These are phyloP conservation scores for Pleurotus cornucopiae DNA, from an alignment of 768 basidiomycete species.

Conservation along the genomic window DNA sequence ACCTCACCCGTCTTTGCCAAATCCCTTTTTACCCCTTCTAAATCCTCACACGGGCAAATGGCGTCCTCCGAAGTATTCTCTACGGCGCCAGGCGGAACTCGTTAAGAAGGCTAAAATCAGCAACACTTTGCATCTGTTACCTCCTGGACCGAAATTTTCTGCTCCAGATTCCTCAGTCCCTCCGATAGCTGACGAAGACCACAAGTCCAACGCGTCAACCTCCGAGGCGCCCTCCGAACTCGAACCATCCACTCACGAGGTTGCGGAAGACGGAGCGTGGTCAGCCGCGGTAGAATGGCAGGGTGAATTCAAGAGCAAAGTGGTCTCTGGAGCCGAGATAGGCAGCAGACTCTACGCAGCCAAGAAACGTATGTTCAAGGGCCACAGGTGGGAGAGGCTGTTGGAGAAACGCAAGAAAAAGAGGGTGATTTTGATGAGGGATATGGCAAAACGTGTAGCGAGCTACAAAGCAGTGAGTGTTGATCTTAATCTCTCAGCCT, in stretches of 20 bases:
- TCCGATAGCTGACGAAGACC: neutral
- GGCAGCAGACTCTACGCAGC: constrained; percentile 64
- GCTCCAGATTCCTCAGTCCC: neutral
- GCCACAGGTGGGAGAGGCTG: constrained; percentile 80
- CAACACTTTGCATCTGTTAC: constrained; percentile 55
- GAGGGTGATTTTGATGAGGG: constrained; percentile 55
- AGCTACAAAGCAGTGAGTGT: constrained; percentile 61
- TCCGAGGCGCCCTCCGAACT: neutral
- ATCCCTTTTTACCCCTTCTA: constrained; percentile 68
- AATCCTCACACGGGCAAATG: constrained; percentile 61
- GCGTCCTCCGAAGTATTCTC: constrained; percentile 66
- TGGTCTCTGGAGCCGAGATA: constrained; percentile 43
- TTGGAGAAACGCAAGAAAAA: constrained; percentile 42
- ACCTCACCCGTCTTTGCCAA: constrained; percentile 31
- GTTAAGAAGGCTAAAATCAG: constrained; percentile 63
- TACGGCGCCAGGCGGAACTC: constrained; percentile 74
- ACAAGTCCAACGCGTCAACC: neutral
- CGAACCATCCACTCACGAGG: neutral
- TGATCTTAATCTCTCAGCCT: too few relatives aligned
- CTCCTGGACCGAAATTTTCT: constrained; percentile 63
- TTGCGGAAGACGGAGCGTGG: constrained; percentile 21
- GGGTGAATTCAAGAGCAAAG: constrained; percentile 36
- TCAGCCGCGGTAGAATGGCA: constrained; percentile 33
- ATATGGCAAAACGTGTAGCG: constrained; percentile 63
- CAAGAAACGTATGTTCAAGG: constrained; percentile 88